Conservation (phyloP, 345 rosid genomes). For the Corchorus olitorius region DNA sequence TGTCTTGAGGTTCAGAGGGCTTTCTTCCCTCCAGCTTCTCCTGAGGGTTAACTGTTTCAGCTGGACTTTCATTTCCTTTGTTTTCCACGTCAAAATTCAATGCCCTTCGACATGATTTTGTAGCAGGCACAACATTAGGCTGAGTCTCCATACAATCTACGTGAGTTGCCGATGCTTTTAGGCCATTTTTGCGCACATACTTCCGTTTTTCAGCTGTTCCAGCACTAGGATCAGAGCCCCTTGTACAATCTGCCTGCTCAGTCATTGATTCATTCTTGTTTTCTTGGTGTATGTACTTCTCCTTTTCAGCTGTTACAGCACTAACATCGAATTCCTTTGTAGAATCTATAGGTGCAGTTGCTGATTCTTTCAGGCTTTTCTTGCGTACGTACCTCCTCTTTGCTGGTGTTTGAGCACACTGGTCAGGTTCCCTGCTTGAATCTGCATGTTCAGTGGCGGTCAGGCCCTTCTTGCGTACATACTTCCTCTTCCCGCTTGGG, state of each 20-base stretch:
- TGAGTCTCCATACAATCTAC: slow-evolving; percentile 14
- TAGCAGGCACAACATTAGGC: slow-evolving; percentile 9
- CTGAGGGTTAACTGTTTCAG: slow-evolving; percentile 25
- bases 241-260: slow-evolving; percentile 31
- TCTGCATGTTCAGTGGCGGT: slow-evolving; percentile 38
- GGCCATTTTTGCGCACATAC: slow-evolving; percentile 34
- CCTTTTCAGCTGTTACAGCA: slow-evolving; percentile 29
- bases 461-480: slow-evolving; percentile 39
- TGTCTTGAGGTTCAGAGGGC: slow-evolving; percentile 27
- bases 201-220: slow-evolving; percentile 42
- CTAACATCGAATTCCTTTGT: background rate
- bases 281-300: slow-evolving; percentile 39
- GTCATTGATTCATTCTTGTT: slow-evolving; percentile 43
- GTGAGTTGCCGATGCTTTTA: slow-evolving; percentile 44
- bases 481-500: slow-evolving; percentile 49
- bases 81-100: slow-evolving; percentile 62
- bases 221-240: slow-evolving; percentile 23
- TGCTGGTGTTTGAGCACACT: slow-evolving; percentile 12
- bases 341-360: slow-evolving; percentile 33
- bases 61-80: slow-evolving; percentile 22
- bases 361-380: slow-evolving; percentile 44
- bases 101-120: slow-evolving; percentile 53
- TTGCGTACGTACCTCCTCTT: slow-evolving; percentile 49
- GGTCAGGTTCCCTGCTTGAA: slow-evolving; percentile 15
- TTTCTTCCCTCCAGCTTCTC: slow-evolving; percentile 24